Percentiles rank a stretch among this genome's conserved stretches.
Conservation (phyloP, 768 basidiomycete genomes). For the Leccinum boreale region DNA sequence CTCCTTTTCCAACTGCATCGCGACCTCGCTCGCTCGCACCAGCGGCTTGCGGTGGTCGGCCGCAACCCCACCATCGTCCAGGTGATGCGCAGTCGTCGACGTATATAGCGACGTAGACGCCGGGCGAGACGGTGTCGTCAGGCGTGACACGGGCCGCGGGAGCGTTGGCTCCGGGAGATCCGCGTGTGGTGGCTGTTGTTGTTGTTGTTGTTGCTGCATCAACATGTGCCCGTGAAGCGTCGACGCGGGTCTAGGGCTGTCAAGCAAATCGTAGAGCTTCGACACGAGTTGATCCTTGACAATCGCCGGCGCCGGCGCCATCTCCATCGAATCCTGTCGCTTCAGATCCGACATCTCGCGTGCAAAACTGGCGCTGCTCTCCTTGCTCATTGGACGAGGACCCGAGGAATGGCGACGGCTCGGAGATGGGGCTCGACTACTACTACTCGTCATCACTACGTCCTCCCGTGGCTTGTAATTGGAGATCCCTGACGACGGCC, state of each 20-base stretch:
- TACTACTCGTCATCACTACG: slow-evolving; percentile 21
- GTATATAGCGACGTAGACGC: slow-evolving; percentile 20
- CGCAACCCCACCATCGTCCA: slow-evolving; percentile 9
- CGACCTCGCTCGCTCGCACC: slow-evolving; percentile 52
- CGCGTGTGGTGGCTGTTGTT: slow-evolving; percentile 17
- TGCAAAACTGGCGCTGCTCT: background rate
- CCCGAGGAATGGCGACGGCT: slow-evolving; percentile 22
- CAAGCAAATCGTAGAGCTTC: slow-evolving; percentile 48
- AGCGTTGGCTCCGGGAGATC: slow-evolving; percentile 26
- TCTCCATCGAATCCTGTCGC: slow-evolving; percentile 17
- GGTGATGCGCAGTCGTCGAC: slow-evolving; percentile 11
- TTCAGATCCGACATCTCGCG: slow-evolving; percentile 26
- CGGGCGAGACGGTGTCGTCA: slow-evolving; percentile 21
- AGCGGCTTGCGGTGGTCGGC: slow-evolving; percentile 25
- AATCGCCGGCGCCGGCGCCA: slow-evolving; percentile 2
- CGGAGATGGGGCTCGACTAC: slow-evolving; percentile 26
- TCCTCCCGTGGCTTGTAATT: slow-evolving; percentile 29
- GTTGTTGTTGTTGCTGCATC: too few species aligned
- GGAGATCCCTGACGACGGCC: slow-evolving; percentile 16
- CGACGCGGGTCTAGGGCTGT: slow-evolving; percentile 39
- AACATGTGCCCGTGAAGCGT: slow-evolving; percentile 38
- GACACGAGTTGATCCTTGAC: slow-evolving; percentile 32
- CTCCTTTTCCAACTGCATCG: slow-evolving; percentile 50
- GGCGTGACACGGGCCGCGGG: slow-evolving; percentile 20
- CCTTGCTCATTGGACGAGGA: slow-evolving; percentile 15